Evolutionary conservation across 441 rosid species (phyloP), one percentile per base, ranked within the genome.

Genomic region (Aquilaria agallochum): DNA sequence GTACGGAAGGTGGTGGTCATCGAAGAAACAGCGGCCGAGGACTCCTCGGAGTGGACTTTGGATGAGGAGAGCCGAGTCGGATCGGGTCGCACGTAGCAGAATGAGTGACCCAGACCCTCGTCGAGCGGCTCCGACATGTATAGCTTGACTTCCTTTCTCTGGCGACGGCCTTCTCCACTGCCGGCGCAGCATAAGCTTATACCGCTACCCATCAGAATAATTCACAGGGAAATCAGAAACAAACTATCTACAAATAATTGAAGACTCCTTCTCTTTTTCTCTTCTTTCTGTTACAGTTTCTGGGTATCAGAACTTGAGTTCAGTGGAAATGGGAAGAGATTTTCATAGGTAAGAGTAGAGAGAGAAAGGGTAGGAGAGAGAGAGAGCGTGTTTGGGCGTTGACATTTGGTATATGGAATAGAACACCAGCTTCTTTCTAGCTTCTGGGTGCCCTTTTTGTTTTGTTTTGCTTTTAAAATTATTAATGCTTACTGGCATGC

Each of bases 1-100:
- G 89, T 78, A 50, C 80, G 84, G 62, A 86, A 86, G 14, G 76
- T 60, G n/a, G 70, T 67, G 13, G 79, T 66, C 3, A 40, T 40
- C 45, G 45, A 8, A 8, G 42, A 4, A 4, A 7, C 42, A 4
- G 5, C 42, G 5, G 45, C 45, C 9, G 45, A 40, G 45, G 75
- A 72, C 54, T 70, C 79, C 55, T 82, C 90, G 3, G 85, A 72
- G 62, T 83, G 83, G 62, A 78, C 81, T 63, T 83, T 77, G 2
- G 88, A 82, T 2, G 84, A 73, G 0, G 85, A 74, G 33, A 77
- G 30, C 0, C 76, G 76, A 0, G 75, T 65, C 44, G 73, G 86
- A 59, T 87, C 93, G 11, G 89, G 81, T 48, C 85, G 63, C 4
- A 87, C 78, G 75, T 87, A 87, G 65, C 85, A 87, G 72, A 87